A percentile compares a stretch with the other conserved stretches of the same genome.
Evolutionary conservation across 352 stramenopile species (phyloP).

Genomic region (Globisporangium rhizosaccharum): DNA sequence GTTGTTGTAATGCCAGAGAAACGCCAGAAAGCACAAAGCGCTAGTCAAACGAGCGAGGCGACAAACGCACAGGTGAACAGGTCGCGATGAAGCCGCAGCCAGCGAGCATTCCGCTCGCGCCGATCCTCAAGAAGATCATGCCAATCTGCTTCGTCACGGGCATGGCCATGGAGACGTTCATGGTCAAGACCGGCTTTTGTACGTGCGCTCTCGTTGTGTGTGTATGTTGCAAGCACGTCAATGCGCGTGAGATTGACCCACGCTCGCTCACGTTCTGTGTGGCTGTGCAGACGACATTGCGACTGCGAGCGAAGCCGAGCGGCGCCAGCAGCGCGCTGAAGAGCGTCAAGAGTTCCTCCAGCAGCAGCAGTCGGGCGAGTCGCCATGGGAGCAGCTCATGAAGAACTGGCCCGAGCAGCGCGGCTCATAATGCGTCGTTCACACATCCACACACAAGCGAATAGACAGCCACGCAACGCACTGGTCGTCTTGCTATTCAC

Average conservation of each 20-base stretch:
- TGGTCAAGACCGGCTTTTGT: slow-evolving; percentile 90
- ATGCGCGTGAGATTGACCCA: neutral
- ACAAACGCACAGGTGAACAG: no score
- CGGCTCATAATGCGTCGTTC: neutral
- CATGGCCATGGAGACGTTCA: slow-evolving; percentile 82
- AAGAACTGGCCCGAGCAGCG: slow-evolving; percentile 5
- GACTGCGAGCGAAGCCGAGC: slow-evolving; percentile 69
- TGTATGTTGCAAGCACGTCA: neutral
- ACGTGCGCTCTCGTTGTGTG: slow-evolving; percentile 11
- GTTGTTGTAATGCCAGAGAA: no score
- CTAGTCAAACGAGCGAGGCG: neutral
- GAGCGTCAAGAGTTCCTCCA: slow-evolving; percentile 39
- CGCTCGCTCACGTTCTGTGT: neutral
- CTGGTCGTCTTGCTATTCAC: no score
- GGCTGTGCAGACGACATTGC: slow-evolving; percentile 72
- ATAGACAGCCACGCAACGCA: neutral
- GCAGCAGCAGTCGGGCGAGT: slow-evolving; percentile 5
- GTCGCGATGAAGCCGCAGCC: slow-evolving; percentile 21
- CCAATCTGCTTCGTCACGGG: slow-evolving; percentile 82
- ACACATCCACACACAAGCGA: neutral
- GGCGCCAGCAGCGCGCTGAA: slow-evolving; percentile 53
- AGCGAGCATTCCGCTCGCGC: slow-evolving; percentile 43
- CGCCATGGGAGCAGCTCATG: slow-evolving; percentile 3
- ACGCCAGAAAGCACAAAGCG: neutral
- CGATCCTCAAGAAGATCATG: slow-evolving; percentile 81